Conservation (phyloP, 306 rosid genomes). For the Castanea mollissima region DNA sequence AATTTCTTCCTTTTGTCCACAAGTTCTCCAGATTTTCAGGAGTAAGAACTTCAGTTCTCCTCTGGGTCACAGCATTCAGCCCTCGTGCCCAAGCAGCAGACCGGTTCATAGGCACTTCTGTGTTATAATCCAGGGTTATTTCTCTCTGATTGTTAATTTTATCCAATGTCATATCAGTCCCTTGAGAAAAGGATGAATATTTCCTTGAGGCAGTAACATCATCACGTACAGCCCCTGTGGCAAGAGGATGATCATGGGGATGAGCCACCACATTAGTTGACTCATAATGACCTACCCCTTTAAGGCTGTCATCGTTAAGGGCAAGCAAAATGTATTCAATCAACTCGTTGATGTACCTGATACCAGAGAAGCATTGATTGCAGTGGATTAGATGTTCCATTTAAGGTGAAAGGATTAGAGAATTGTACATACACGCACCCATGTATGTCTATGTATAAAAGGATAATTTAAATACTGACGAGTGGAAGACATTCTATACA, state of each 20-base stretch:
- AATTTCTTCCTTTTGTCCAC: slow-evolving; percentile 98
- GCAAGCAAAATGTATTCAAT: slow-evolving; percentile 67
- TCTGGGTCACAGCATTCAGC: slow-evolving; percentile 82
- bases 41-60: slow-evolving; percentile 91
- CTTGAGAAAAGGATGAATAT: slow-evolving; percentile 41
- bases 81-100: slow-evolving; percentile 80
- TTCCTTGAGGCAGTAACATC: slow-evolving; percentile 36
- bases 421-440: neutral
- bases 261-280: slow-evolving; percentile 38
- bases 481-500: neutral
- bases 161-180: slow-evolving; percentile 36
- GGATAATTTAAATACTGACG: neutral
- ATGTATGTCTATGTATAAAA: neutral
- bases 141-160: slow-evolving; percentile 41
- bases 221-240: slow-evolving; percentile 24
- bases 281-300: slow-evolving; percentile 37
- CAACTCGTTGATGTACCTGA: slow-evolving; percentile 87
- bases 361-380: slow-evolving; percentile 19
- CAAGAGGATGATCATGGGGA: slow-evolving; percentile 45
- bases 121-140: slow-evolving; percentile 23
- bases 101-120: slow-evolving; percentile 45
- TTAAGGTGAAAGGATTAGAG: neutral
- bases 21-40: slow-evolving; percentile 98
- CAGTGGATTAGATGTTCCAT: neutral
- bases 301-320: slow-evolving; percentile 43